phyloP scores from a whole-genome alignment of 2,329 filamentous ascomycete genomes.

The Macroventuria anomochaeta region DNA sequence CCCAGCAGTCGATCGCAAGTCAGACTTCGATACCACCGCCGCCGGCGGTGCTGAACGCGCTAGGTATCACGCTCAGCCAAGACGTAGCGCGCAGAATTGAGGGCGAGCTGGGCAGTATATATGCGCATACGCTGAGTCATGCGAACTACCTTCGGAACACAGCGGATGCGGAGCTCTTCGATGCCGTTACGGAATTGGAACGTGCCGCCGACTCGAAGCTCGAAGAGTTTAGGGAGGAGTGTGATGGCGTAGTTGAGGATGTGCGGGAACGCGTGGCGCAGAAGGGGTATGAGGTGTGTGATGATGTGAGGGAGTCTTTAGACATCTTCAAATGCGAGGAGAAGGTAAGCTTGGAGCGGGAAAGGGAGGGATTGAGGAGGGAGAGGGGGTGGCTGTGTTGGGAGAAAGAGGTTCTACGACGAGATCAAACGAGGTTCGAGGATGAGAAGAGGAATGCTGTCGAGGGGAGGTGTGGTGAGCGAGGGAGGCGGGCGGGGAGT shows the following conservation, averaged over 20 bases:
- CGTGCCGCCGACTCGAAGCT: background rate
- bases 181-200: background rate
- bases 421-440: background rate
- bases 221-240: background rate
- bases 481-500: background rate
- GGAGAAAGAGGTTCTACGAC: background rate
- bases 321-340: background rate
- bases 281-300: background rate
- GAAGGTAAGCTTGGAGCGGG: background rate
- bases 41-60: background rate
- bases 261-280: background rate
- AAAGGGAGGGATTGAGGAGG: background rate
- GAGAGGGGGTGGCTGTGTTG: background rate
- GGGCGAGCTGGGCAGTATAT: slow-evolving; percentile 7
- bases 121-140: slow-evolving; percentile 11
- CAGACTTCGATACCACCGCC: background rate
- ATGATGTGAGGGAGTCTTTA: background rate
- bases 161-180: slow-evolving; percentile 18
- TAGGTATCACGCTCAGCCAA: slow-evolving; percentile 11
- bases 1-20: background rate
- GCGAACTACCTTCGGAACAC: slow-evolving; percentile 9
- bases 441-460: no score
- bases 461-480: background rate
- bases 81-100: slow-evolving; percentile 1
- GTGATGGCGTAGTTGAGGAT: background rate